Evolutionary conservation across 495 filamentous ascomycete genomes (phyloP), one percentile per base, ranked within the genome.

Genomic region (Sabuloglossum arenarium): DNA sequence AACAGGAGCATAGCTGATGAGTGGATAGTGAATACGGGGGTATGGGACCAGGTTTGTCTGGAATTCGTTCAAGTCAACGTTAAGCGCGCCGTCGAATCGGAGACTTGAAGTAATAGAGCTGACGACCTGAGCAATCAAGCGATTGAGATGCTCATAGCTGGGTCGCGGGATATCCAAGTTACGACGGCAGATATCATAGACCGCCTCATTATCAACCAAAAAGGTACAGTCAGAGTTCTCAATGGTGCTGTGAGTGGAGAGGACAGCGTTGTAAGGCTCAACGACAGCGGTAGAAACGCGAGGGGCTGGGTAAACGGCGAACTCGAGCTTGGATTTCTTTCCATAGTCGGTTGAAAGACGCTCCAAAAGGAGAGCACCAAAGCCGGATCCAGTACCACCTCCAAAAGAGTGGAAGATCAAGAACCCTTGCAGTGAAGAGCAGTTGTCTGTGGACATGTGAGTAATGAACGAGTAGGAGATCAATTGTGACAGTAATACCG

Each of bases 301-400:
- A 45, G 86, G 86, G 31, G 87, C 82, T 23, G 87, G 87, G 71
- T 93, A 94, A 62, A 94, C 79, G 47, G 85, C 79, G 69, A 94
- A 94, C 68, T 94, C 87, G 49, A 94, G 81, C 76, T 94, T 94
- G 73, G 79, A 86, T 77, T 94, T 94, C 80, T 91, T 93, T 68
- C 81, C 85, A 64, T 90, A 94, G 68, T 93, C 86, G 60, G 82
- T 82, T 27, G 87, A 82, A 32, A 94, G 81, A 59, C 85, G 86
- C 72, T 94, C 87, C 50, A 91, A 78, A 56, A 94, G 75, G 25
- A 93, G 78, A 57, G 87, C 83, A 69, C 87, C 87, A 61, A 93
- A 94, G 53, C 87, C 87, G 58, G 87, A 94, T 54, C 87, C 87
- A 59, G 87, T 94, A 72, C 87, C 87, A 67, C 87, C 87, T 63